Conservation (phyloP, 75 land plant genomes). For the Sequoiadendron giganteum region DNA sequence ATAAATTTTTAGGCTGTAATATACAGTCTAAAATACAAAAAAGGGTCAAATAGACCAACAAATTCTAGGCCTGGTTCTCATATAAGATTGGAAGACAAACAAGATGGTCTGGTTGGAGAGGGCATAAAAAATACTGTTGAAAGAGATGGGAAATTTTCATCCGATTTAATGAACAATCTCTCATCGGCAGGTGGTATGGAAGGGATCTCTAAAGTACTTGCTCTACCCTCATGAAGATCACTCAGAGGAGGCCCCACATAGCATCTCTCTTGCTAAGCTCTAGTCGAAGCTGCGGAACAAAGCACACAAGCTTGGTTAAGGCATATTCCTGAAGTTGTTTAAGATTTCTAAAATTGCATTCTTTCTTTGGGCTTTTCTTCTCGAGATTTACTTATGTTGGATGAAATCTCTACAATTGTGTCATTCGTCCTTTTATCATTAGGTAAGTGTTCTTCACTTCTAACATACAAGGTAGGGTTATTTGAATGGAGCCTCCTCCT, state of each 20-base stretch:
- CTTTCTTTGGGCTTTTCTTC: conserved; percentile 8
- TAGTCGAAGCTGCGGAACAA: conserved; percentile 21
- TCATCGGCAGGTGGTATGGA: background rate
- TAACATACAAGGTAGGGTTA: background rate
- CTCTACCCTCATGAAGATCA: conserved; percentile 23
- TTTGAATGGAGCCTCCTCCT: background rate
- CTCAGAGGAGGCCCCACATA: conserved; percentile 36
- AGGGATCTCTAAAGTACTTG: conserved; percentile 13
- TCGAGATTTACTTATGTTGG: background rate
- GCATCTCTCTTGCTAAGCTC: conserved; percentile 28
- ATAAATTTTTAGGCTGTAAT: no score
- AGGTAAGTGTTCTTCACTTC: background rate
- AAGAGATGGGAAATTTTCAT: background rate
- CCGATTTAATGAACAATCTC: background rate
- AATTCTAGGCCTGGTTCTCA: no score
- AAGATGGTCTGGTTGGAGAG: background rate
- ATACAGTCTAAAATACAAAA: no score
- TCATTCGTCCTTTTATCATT: background rate
- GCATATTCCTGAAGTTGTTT: conserved; percentile 25
- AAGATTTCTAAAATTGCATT: conserved; percentile 14
- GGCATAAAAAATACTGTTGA: background rate
- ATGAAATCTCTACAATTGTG: background rate
- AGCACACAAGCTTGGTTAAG: conserved; percentile 18
- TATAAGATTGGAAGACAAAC: background rate
- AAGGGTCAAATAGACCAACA: no score